Conservation (phyloP, 306 rosid species). For the Urtica urens region DNA sequence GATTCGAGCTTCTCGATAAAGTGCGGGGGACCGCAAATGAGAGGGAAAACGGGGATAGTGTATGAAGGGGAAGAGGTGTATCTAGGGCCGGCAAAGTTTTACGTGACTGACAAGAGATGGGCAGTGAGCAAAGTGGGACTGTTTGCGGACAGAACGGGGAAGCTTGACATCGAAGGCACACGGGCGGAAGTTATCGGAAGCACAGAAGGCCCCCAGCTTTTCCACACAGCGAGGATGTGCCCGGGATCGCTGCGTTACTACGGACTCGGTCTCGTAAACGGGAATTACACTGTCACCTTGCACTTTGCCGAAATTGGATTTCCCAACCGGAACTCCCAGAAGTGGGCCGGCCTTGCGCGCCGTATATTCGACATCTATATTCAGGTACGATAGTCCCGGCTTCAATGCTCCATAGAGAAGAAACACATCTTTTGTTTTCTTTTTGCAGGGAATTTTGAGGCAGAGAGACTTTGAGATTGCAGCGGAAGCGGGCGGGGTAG, state of each 20-base stretch:
- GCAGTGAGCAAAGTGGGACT: slow-evolving; percentile 22
- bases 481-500: slow-evolving; percentile 15
- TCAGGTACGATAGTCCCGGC: slow-evolving; percentile 23
- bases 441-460: slow-evolving; percentile 7
- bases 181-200: slow-evolving; percentile 7
- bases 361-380: slow-evolving; percentile 48
- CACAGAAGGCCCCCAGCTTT: slow-evolving; percentile 15
- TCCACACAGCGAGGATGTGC: slow-evolving; percentile 19
- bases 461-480: slow-evolving; percentile 17
- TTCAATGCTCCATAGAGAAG: neutral
- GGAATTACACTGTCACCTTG: slow-evolving; percentile 35
- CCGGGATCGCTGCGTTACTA: slow-evolving; percentile 30
- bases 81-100: slow-evolving; percentile 15
- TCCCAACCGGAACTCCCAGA: slow-evolving; percentile 5
- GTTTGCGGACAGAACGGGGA: slow-evolving; percentile 6
- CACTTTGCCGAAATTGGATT: slow-evolving; percentile 44
- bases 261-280: slow-evolving; percentile 40
- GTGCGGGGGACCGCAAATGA: slow-evolving; percentile 16
- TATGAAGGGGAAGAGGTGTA: slow-evolving; percentile 15
- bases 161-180: neutral
- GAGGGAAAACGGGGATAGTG: slow-evolving; percentile 11
- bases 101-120: slow-evolving; percentile 12
- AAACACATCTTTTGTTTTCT: neutral
- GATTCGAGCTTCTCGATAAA: slow-evolving; percentile 25
- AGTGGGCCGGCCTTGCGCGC: slow-evolving; percentile 34